Evolutionary conservation across 164 flowering plant genomes (phyloP).

Genomic region (Liquidambar formosana): DNA sequence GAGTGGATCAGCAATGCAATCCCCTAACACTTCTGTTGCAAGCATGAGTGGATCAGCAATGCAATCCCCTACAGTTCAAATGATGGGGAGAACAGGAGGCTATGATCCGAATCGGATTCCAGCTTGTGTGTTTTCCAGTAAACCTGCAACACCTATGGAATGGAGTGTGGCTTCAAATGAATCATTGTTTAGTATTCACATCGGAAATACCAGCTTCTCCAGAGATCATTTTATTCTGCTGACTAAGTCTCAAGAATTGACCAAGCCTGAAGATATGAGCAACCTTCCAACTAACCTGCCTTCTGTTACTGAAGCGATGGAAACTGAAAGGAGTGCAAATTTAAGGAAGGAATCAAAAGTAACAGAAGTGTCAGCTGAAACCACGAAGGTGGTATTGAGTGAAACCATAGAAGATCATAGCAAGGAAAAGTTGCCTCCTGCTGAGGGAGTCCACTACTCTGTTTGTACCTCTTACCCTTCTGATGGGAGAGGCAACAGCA

Average conservation of each 20-base stretch:
- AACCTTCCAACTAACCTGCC: not conserved
- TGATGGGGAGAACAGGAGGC: slow-evolving; percentile 25
- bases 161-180: slow-evolving; percentile 74
- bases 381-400: not conserved
- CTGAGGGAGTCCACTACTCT: not conserved
- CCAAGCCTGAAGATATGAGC: slow-evolving; percentile 20
- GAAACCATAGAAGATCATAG: slow-evolving; percentile 2
- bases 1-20: slow-evolving; percentile 6
- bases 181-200: slow-evolving; percentile 65
- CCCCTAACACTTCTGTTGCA: too few relatives aligned
- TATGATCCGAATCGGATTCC: slow-evolving; percentile 63
- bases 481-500: slow-evolving; percentile 20
- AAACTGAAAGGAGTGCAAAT: not conserved
- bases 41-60: slow-evolving; percentile 1
- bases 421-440: not conserved
- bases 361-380: not conserved
- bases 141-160: slow-evolving; percentile 30
- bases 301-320: slow-evolving; percentile 9
- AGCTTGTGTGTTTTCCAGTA: slow-evolving; percentile 39
- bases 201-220: slow-evolving; percentile 59
- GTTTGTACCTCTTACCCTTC: slow-evolving; percentile 3
- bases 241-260: slow-evolving; percentile 49
- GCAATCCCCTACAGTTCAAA: slow-evolving; percentile 24
- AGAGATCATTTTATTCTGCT: slow-evolving; percentile 31
- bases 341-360: not conserved